phyloP scores from a whole-genome alignment of 176 grass and related monocot genomes.

The Carex cristatella region DNA sequence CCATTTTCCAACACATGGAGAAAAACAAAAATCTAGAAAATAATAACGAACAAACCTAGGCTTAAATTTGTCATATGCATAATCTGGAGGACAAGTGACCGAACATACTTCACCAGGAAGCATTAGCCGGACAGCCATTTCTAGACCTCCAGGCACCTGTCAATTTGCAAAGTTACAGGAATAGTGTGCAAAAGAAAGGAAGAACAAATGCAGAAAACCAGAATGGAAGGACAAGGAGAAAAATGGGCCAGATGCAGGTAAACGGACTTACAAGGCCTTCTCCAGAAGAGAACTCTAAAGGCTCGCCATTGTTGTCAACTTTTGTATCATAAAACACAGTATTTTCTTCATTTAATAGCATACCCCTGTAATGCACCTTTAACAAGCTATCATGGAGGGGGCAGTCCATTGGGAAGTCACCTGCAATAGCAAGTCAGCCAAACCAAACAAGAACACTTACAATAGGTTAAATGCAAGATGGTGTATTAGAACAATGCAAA shows the following conservation, averaged over 20 bases:
- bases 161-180: slow-evolving; percentile 11
- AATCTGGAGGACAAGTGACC: slow-evolving; percentile 91
- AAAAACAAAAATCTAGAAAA: slow-evolving; percentile 30
- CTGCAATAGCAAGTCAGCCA: slow-evolving; percentile 25
- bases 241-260: background rate
- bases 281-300: slow-evolving; percentile 95
- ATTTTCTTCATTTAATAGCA: slow-evolving; percentile 79
- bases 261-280: slow-evolving; percentile 71
- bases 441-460: background rate
- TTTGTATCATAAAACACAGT: slow-evolving; percentile 91
- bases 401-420: slow-evolving; percentile 99
- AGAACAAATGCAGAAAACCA: background rate
- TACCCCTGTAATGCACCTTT: slow-evolving; percentile 91
- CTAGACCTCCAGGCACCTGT: slow-evolving; percentile 91
- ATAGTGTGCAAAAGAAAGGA: background rate
- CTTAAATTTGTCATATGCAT: slow-evolving; percentile 93
- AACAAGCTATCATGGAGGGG: slow-evolving; percentile 98
- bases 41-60: slow-evolving; percentile 52
- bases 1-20: background rate
- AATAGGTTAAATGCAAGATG: background rate
- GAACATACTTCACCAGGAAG: slow-evolving; percentile 91
- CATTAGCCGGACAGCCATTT: slow-evolving; percentile 98
- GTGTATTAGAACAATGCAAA: background rate
- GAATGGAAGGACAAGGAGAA: background rate
- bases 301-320: slow-evolving; percentile 76